A percentile compares a stretch with the other conserved stretches of the same genome.
phyloP scores from a whole-genome alignment of 2,329 filamentous ascomycete species.

The Monosporascus ibericus region DNA sequence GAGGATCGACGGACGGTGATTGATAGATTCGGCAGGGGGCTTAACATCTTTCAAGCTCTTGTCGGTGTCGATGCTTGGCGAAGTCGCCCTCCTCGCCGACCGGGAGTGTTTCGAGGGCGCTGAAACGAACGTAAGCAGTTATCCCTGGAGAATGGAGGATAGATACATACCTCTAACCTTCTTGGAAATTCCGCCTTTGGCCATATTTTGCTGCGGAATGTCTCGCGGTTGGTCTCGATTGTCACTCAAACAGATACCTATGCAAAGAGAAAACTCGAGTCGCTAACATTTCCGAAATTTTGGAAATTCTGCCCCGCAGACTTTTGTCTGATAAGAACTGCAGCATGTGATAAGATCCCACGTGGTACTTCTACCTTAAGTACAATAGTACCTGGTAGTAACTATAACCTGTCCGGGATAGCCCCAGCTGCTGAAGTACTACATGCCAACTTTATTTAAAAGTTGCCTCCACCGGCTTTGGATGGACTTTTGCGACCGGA shows the following conservation, averaged over 20 bases:
- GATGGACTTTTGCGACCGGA: too few relatives aligned
- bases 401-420: too few relatives aligned
- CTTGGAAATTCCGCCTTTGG: conserved; percentile 26
- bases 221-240: not conserved
- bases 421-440: too few relatives aligned
- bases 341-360: too few relatives aligned
- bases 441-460: too few relatives aligned
- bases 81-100: conserved; percentile 65
- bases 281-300: conserved; percentile 1
- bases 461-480: too few relatives aligned
- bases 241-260: not conserved
- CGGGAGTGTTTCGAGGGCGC: conserved; percentile 65
- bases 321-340: not conserved
- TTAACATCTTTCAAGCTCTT: conserved; percentile 61
- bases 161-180: conserved; percentile 23
- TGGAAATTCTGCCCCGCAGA: conserved; percentile 4
- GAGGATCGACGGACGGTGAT: conserved; percentile 59
- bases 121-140: conserved; percentile 24
- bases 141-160: not conserved
- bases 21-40: conserved; percentile 40
- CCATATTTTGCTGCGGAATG: conserved; percentile 21
- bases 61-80: conserved; percentile 64
- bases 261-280: not conserved
- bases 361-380: too few relatives aligned
- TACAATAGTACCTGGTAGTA: too few relatives aligned